Evolutionary conservation across 2,329 filamentous ascomycete species (phyloP).

Genomic region (Claviceps sp.): DNA sequence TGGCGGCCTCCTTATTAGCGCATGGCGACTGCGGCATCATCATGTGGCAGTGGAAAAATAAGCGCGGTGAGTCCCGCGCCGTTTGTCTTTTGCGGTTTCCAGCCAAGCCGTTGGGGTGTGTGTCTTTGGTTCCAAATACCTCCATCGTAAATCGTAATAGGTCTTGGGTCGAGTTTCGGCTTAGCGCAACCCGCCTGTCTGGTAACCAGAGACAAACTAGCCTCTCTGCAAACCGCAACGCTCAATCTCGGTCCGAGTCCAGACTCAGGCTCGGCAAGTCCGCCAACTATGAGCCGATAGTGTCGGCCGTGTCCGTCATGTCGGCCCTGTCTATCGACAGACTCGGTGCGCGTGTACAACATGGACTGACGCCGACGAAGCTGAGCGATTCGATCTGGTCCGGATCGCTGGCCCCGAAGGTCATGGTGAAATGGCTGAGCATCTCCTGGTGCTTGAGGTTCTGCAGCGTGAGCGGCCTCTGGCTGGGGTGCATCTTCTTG

Average conservation of each 20-base stretch:
- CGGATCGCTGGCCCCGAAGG: slow-evolving; percentile 27
- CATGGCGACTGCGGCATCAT: too few relatives aligned
- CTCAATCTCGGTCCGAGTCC: slow-evolving; percentile 9
- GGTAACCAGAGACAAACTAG: neutral
- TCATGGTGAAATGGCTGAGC: slow-evolving; percentile 31
- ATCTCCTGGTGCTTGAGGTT: slow-evolving; percentile 34
- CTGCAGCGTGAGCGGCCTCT: slow-evolving; percentile 29
- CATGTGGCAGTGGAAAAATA: too few relatives aligned
- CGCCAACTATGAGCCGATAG: slow-evolving; percentile 3
- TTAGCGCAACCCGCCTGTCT: neutral
- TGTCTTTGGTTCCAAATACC: too few relatives aligned
- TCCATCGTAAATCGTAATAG: neutral
- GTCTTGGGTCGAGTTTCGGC: neutral
- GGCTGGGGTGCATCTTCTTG: slow-evolving; percentile 27
- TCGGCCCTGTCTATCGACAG: slow-evolving; percentile 16
- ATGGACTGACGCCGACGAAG: slow-evolving; percentile 29
- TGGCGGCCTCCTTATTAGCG: too few relatives aligned
- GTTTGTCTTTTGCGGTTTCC: too few relatives aligned
- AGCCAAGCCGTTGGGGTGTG: too few relatives aligned
- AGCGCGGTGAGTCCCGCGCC: too few relatives aligned
- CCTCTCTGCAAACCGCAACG: neutral
- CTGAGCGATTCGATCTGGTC: slow-evolving; percentile 20
- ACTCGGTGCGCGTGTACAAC: slow-evolving; percentile 27
- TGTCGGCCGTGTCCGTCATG: slow-evolving; percentile 11
- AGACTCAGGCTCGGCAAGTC: slow-evolving; percentile 6